phyloP scores from a whole-genome alignment of 2,329 filamentous ascomycete genomes.

The Xylariaceae sp. region DNA sequence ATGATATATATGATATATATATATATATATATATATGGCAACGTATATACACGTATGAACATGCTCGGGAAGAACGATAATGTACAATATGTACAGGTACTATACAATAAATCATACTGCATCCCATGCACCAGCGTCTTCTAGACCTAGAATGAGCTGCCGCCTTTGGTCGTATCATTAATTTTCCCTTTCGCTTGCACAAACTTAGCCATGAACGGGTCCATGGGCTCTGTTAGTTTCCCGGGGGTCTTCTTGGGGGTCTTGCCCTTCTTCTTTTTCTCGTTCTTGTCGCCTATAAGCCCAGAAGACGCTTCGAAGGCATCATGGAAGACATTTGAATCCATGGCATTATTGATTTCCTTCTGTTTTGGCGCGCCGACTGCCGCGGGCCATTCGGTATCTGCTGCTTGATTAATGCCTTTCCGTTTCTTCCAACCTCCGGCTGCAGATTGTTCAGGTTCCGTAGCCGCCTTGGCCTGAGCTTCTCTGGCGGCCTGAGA shows the following conservation, averaged over 20 bases:
- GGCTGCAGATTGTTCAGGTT: neutral
- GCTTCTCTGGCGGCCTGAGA: neutral
- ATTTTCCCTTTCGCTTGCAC: no score
- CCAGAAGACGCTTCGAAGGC: conserved; percentile 5
- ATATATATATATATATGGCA: no score
- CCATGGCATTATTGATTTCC: conserved; percentile 8
- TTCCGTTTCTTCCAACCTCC: neutral
- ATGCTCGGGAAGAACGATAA: no score
- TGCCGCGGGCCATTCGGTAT: no score
- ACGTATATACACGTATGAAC: no score
- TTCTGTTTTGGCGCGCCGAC: no score
- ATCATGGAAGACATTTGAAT: conserved; percentile 3
- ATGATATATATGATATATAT: no score
- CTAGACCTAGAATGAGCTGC: neutral
- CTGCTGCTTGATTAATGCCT: conserved; percentile 1
- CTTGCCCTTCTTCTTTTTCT: no score
- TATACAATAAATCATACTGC: neutral
- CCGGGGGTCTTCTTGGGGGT: no score
- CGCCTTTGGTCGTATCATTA: conserved; percentile 1
- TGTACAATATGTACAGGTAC: conserved; percentile 8
- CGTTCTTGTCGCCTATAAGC: neutral
- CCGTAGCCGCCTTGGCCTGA: no score
- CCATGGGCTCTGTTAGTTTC: no score
- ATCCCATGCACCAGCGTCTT: neutral
- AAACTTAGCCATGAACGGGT: no score